These are phyloP conservation scores for Ramalina intermedia DNA, from an alignment of 495 filamentous ascomycete genomes.

Conservation along the genomic window DNA sequence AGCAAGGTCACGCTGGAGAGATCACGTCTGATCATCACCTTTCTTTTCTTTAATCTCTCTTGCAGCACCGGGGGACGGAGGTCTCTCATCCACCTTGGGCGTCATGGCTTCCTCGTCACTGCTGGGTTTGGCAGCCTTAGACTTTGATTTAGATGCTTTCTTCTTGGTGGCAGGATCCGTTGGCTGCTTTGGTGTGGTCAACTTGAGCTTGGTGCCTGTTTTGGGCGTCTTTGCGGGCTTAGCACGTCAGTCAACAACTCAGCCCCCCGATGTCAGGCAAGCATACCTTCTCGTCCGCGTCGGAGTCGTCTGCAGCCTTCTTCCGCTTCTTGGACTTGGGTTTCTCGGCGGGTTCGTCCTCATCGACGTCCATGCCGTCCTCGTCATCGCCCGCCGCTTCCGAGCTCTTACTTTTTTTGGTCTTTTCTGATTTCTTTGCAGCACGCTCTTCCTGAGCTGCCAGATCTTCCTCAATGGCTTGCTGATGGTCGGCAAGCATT, in stretches of 20 bases:
- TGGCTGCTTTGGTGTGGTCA: constrained; percentile 37
- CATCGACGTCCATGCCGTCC: constrained; percentile 58
- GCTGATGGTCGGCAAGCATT: constrained; percentile 46
- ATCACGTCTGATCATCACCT: constrained; percentile 26
- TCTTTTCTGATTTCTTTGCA: constrained; percentile 34
- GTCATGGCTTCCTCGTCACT: constrained; percentile 33
- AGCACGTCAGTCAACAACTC: constrained; percentile 8
- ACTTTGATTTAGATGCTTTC: constrained; percentile 48
- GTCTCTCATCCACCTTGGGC: constrained; percentile 37
- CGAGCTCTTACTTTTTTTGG: constrained; percentile 42
- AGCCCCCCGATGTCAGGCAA: not conserved
- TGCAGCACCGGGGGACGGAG: constrained; percentile 42
- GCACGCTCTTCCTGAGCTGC: constrained; percentile 47
- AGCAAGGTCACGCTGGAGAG: not conserved
- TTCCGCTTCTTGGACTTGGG: constrained; percentile 54
- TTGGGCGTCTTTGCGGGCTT: constrained; percentile 45
- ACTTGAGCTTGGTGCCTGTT: constrained; percentile 40
- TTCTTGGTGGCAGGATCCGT: constrained; percentile 31
- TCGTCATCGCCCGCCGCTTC: constrained; percentile 38
- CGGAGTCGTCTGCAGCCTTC: constrained; percentile 49
- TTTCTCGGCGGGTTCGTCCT: constrained; percentile 34
- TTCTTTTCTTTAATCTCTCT: constrained; percentile 53
- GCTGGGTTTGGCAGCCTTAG: constrained; percentile 25
- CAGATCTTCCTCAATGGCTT: constrained; percentile 46
- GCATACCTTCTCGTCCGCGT: constrained; percentile 51